Evolutionary conservation across 2,329 filamentous ascomycete genomes (phyloP).

Genomic region (Dothistroma pini): DNA sequence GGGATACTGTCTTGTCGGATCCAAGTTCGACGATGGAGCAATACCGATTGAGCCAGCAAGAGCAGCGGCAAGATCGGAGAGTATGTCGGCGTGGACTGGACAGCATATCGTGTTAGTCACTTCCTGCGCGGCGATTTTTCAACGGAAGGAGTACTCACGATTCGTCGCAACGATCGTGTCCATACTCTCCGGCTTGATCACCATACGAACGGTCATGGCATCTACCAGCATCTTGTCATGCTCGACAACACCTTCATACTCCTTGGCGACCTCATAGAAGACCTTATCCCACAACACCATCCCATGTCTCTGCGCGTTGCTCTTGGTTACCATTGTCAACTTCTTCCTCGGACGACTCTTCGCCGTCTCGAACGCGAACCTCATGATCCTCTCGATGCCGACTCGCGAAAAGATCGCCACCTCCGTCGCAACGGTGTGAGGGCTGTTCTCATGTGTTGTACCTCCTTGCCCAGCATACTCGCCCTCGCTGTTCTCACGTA

Average conservation of each 20-base stretch:
- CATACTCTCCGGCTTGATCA: slow-evolving; percentile 43
- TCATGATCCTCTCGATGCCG: slow-evolving; percentile 47
- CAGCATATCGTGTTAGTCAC: slow-evolving; percentile 9
- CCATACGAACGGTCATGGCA: slow-evolving; percentile 50
- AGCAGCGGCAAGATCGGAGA: slow-evolving; percentile 67
- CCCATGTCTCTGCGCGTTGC: slow-evolving; percentile 47
- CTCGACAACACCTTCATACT: slow-evolving; percentile 43
- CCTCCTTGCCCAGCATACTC: slow-evolving; percentile 48
- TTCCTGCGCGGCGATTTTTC: background rate
- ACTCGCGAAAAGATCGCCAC: slow-evolving; percentile 47
- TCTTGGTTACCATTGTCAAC: slow-evolving; percentile 50
- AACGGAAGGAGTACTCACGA: slow-evolving; percentile 39
- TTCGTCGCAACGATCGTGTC: slow-evolving; percentile 51
- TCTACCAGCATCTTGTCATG: slow-evolving; percentile 51
- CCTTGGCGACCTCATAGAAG: slow-evolving; percentile 45
- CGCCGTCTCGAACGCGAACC: slow-evolving; percentile 48
- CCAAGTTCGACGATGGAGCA: slow-evolving; percentile 66
- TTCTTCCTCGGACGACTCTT: slow-evolving; percentile 42
- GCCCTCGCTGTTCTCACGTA: slow-evolving; percentile 48
- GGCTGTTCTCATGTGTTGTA: slow-evolving; percentile 40
- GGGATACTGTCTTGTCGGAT: slow-evolving; percentile 58
- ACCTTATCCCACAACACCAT: slow-evolving; percentile 50
- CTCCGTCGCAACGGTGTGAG: slow-evolving; percentile 44
- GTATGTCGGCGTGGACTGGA: slow-evolving; percentile 37
- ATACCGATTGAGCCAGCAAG: slow-evolving; percentile 69